Conservation (phyloP, 441 rosid species). For the Iberis amara region DNA sequence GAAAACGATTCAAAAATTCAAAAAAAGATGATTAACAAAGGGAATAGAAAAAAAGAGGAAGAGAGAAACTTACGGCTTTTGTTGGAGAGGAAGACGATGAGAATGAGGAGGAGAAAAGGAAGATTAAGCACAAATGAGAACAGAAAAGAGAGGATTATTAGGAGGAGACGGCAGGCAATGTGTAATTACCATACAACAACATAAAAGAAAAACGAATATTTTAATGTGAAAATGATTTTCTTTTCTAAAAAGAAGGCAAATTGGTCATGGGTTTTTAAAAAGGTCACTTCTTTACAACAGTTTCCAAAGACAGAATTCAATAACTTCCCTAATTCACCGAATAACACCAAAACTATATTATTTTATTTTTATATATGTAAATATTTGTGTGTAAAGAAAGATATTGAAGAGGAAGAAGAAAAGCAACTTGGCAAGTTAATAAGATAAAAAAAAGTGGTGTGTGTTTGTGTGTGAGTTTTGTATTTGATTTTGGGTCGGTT, state of each 20-base stretch:
- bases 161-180: conserved; percentile 32
- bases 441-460: not conserved
- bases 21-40: not conserved
- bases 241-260: not conserved
- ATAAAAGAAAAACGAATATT: conserved; percentile 5
- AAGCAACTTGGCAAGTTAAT: conserved; percentile 7
- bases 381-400: too few species aligned
- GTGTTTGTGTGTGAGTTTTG: too few species aligned
- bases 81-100: conserved; percentile 18
- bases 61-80: conserved; percentile 18
- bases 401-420: too few species aligned
- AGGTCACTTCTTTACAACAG: conserved; percentile 22
- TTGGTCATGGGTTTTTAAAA: not conserved
- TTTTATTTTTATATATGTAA: too few species aligned
- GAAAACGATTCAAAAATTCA: conserved; percentile 15
- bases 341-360: not conserved
- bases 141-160: conserved; percentile 23
- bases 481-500: not conserved
- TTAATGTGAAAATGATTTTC: too few species aligned
- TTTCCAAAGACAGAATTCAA: conserved; percentile 29
- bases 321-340: not conserved
- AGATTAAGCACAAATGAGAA: too few species aligned
- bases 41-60: too few species aligned
- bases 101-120: conserved; percentile 9
- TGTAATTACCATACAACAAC: conserved; percentile 45